These are phyloP conservation scores for Cercophora newfieldiana DNA, from an alignment of 495 filamentous ascomycete genomes.

Conservation along the genomic window DNA sequence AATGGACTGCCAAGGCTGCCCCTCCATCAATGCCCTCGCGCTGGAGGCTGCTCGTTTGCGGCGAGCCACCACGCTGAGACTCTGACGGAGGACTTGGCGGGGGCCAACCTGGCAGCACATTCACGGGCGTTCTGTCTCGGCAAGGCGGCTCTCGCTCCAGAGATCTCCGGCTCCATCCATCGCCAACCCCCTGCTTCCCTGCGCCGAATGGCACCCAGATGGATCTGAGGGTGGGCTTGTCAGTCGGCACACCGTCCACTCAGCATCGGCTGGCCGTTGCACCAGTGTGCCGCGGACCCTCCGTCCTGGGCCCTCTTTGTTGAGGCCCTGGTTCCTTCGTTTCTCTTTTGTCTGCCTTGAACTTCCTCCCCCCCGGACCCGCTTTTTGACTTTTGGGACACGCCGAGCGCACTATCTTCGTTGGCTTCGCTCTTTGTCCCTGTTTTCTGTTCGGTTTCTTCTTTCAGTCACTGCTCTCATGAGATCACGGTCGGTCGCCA, in stretches of 20 bases:
- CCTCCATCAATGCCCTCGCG: slow-evolving; percentile 3
- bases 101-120: not conserved
- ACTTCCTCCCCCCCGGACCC: not conserved
- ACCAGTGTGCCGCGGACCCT: not conserved
- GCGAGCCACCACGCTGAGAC: slow-evolving; percentile 8
- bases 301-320: not conserved
- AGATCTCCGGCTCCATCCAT: not conserved
- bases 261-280: not conserved
- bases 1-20: not conserved
- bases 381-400: not conserved
- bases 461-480: not conserved
- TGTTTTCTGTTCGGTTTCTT: not conserved
- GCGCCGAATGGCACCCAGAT: not conserved
- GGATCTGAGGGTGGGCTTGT: not conserved
- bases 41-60: not conserved
- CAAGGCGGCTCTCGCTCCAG: slow-evolving; percentile 4
- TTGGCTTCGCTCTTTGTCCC: slow-evolving; percentile 4
- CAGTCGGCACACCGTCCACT: not conserved
- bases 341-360: not conserved
- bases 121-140: not conserved
- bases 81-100: slow-evolving; percentile 1
- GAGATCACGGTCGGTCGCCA: not conserved
- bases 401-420: not conserved
- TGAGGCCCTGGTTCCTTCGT: not conserved
- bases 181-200: slow-evolving; percentile 1